Base-by-base conservation (phyloP, 768 basidiomycete species). In the Pilatotrama ljubarskyi region DNA sequence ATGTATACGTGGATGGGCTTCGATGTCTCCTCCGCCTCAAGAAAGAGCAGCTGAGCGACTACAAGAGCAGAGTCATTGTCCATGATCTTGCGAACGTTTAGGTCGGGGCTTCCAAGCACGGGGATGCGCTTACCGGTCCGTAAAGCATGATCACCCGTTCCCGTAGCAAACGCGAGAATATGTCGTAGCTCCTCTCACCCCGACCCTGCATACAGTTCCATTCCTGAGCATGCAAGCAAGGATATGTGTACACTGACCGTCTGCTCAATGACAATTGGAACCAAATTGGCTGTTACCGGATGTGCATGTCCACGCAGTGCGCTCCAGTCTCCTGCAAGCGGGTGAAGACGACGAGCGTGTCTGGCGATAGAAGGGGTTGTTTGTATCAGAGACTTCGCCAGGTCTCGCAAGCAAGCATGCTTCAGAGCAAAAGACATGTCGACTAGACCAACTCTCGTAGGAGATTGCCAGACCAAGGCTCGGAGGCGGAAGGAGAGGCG, bases 1-100 rank as follows among this genome's bases (percentile, higher is more conserved):
- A 98, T 96, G 74, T 98, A 98, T 11, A 98, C 76, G 68, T 96
- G 95, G 55, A 98, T 97, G 3, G 96, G 96, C 71, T 93, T 93
- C 9, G 87, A 85, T 0, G 94, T 86, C 64, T 98, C 95, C 73
- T 96, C 95, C 1, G 96, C 95, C 78, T 98, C 96, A 59, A 98
- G 81, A 74, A 96, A 98, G 41, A 98, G 85, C 8, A 98, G 79
- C 69, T 98, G 95, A 0, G 95, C 93, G 7, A 97, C 93, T 35
- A 87, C 82, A 58, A 97, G 78, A 4, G 94, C 90, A 1, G 95
- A 90, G 67, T 93, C 88, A n/a, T 84, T 82, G 74, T 97, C 95
- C 64, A 85, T 84, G 71, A 98, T 93, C 95, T 97, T 11, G 20
- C 54, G 38, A 52, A 15, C 11, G 11, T 5, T 11, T 15, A 46